These are phyloP conservation scores for Chlamydomonas reinhardtii DNA, from an alignment of 163 green algal species.

Conservation along the genomic window DNA sequence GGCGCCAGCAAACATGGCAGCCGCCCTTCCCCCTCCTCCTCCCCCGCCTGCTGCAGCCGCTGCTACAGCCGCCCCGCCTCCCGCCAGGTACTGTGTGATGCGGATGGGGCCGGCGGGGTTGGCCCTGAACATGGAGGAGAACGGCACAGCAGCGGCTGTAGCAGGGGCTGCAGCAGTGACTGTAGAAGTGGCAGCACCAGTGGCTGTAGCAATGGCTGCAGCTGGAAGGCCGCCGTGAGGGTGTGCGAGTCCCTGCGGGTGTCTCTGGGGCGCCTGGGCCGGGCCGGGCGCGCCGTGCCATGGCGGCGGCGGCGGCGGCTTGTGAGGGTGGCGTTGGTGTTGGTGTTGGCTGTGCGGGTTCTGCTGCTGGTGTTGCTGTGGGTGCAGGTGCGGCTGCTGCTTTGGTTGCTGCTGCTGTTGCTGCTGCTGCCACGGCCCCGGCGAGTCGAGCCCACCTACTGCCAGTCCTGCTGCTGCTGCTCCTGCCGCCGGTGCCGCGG, in stretches of 20 bases:
- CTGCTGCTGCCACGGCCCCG: not conserved
- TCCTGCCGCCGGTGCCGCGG: too few species aligned
- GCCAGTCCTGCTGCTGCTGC: too few species aligned
- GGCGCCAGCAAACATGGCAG: too few species aligned
- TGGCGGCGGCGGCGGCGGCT: too few species aligned
- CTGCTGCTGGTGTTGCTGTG: not conserved
- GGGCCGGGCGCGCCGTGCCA: too few species aligned
- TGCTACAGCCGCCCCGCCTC: not conserved
- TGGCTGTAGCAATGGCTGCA: not conserved
- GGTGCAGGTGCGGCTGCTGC: not conserved
- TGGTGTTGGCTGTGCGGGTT: not conserved
- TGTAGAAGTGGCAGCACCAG: not conserved
- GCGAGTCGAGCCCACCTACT: too few species aligned
- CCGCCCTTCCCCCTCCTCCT: not conserved
- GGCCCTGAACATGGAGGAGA: conserved; percentile 33
- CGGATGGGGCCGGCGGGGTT: conserved; percentile 13
- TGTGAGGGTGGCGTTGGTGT: not conserved
- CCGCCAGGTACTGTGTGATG: conserved; percentile 38
- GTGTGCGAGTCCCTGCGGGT: too few species aligned
- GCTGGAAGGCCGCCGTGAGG: too few species aligned
- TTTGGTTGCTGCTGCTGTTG: not conserved
- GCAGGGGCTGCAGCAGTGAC: not conserved
- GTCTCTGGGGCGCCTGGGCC: too few species aligned
- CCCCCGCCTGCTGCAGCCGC: not conserved
- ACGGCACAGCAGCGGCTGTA: not conserved